Evolutionary conservation across 2,329 filamentous ascomycete genomes (phyloP).

Genomic region (Tolypocladium capitatum): DNA sequence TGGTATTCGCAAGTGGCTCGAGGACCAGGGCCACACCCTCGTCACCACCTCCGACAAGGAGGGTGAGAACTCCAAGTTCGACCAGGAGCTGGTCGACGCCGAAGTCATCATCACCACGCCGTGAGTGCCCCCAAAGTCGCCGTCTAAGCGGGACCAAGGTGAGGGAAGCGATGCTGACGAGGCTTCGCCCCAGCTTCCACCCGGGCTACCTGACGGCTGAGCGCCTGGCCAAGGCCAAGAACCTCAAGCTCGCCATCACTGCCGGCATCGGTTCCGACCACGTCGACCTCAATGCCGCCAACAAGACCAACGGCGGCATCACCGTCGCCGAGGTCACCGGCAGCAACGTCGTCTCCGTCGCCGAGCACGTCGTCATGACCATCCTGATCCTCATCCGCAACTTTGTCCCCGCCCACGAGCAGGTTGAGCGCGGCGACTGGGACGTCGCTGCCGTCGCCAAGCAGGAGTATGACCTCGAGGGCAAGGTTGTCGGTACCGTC

Average conservation of each 20-base stretch:
- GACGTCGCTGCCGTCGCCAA: constrained; percentile 91
- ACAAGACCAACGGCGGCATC: constrained; percentile 95
- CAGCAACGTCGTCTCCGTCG: constrained; percentile 95
- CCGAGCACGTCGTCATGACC: constrained; percentile 99
- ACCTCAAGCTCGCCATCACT: constrained; percentile 92
- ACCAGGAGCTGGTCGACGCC: constrained; percentile 89
- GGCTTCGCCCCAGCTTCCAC: constrained; percentile 58
- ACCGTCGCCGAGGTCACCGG: constrained; percentile 97
- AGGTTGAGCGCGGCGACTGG: constrained; percentile 82
- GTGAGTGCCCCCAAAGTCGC: constrained; percentile 31
- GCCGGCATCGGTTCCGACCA: constrained; percentile 98
- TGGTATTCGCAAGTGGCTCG: constrained; percentile 91
- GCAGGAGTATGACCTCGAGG: constrained; percentile 96
- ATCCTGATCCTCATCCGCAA: constrained; percentile 93
- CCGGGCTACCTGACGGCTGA: constrained; percentile 94
- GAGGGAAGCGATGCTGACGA: too few relatives aligned
- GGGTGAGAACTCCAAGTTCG: constrained; percentile 80
- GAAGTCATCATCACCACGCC: constrained; percentile 99
- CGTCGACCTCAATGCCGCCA: constrained; percentile 91
- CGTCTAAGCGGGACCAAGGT: background rate
- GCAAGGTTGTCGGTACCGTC: constrained; percentile 95
- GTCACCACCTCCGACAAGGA: constrained; percentile 98
- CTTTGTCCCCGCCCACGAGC: constrained; percentile 95
- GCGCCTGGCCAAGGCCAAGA: constrained; percentile 95
- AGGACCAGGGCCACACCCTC: constrained; percentile 90